Base-by-base conservation (phyloP, 164 flowering plant species). In the Aristolochia californica region DNA sequence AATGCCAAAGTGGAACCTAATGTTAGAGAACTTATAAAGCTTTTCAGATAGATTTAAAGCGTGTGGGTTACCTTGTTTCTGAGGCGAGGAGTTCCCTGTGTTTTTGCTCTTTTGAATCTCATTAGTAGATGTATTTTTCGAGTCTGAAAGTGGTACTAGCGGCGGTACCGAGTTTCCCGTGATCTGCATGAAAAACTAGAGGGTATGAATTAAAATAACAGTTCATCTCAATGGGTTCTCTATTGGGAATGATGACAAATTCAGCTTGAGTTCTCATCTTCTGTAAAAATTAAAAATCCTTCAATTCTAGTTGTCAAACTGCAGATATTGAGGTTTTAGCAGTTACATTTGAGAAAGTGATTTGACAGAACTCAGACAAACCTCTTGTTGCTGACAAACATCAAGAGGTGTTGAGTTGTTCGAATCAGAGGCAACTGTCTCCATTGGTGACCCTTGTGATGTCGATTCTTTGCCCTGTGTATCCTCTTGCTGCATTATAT, bases 391-490 rank as follows among this genome's bases (percentile, higher is more conserved):
- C 18, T 60, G 56, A 60, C 15, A 51, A 34, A 17, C 27, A 60
- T 51, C 62, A 50, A 50, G 47, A 62, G 66, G 57, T 48, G n/a
- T n/a, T n/a, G 68, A 59, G 62, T 62, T 69, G 66, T 68, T 72
- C 8, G 63, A 50, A 57, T 43, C 54, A 18, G 75, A 53, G 63
- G 68, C 65, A 51, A 70, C 62, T 60, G 61, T 71, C 69, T 70
- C 79, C 51, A 57, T 48, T 25, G 66, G 73, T 55, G 67, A 53
- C 17, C 73, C 73, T 54, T 69, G 63, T 47, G 61, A 57, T 38
- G 58, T 43, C 13, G 71, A 58, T 24, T 65, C 72, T 45, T 56
- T 23, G 38, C 56, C 34, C 24, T 43, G 60, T 45, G 50, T 53
- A 70, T 55, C 63, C 61, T 72, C 70, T 12, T 51, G 25, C 25